Evolutionary conservation across 2,329 filamentous ascomycete genomes (phyloP).

Genomic region (Fusarium sp.): DNA sequence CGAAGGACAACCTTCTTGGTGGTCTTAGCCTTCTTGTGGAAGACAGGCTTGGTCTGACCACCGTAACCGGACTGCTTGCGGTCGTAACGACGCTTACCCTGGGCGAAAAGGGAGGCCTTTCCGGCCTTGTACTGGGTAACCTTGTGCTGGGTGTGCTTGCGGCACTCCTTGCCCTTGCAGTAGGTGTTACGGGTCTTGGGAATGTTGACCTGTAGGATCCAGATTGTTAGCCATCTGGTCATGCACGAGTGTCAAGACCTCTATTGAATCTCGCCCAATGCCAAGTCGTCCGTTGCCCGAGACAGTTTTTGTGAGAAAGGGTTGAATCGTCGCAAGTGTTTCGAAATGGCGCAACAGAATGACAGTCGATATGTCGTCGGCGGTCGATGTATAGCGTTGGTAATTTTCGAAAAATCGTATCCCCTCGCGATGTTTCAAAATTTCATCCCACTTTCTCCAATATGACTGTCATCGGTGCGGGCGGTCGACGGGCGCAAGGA

Average conservation of each 20-base stretch:
- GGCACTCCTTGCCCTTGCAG: slow-evolving; percentile 97
- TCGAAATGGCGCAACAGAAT: slow-evolving; percentile 2
- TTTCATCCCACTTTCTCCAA: slow-evolving; percentile 47
- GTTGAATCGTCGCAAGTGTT: slow-evolving; percentile 10
- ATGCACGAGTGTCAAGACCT: slow-evolving; percentile 25
- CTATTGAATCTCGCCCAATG: slow-evolving; percentile 17
- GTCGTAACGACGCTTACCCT: slow-evolving; percentile 99
- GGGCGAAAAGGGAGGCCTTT: slow-evolving; percentile 95
- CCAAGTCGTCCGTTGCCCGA: slow-evolving; percentile 25
- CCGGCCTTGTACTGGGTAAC: slow-evolving; percentile 97
- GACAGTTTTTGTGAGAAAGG: slow-evolving; percentile 39
- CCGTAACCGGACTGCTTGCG: slow-evolving; percentile 99
- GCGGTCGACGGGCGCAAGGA: slow-evolving; percentile 44
- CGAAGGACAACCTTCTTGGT: slow-evolving; percentile 99
- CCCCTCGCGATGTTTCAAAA: slow-evolving; percentile 39
- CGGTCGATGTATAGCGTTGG: slow-evolving; percentile 31
- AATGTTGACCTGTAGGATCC: slow-evolving; percentile 84
- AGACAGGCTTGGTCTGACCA: slow-evolving; percentile 99
- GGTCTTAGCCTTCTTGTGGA: slow-evolving; percentile 99
- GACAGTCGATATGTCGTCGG: slow-evolving; percentile 26
- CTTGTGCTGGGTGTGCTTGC: slow-evolving; percentile 91
- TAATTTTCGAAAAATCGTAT: slow-evolving; percentile 36
- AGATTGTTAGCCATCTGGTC: slow-evolving; percentile 50
- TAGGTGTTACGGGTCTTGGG: slow-evolving; percentile 97
- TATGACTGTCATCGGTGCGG: slow-evolving; percentile 51